Conservation (phyloP, 176 grass and related monocot species). For the Ensete glaucum region DNA sequence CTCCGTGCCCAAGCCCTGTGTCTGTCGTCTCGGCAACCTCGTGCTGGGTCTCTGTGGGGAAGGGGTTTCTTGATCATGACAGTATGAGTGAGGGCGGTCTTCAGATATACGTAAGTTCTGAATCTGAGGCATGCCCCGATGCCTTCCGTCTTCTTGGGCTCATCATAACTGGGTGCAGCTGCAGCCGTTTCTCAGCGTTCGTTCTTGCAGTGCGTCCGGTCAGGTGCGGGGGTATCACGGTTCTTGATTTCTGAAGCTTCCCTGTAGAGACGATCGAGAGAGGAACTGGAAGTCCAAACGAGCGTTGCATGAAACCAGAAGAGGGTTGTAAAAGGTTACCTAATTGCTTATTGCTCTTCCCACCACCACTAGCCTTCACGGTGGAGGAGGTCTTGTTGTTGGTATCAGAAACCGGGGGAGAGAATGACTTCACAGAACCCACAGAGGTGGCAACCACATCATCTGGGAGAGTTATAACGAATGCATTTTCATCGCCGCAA, state of each 20-base stretch:
- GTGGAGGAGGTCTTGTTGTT: slow-evolving; percentile 23
- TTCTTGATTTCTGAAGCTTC: slow-evolving; percentile 25
- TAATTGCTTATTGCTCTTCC: slow-evolving; percentile 33
- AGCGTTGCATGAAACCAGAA: too few species aligned
- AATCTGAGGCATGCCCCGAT: slow-evolving; percentile 46
- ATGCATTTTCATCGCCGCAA: slow-evolving; percentile 57
- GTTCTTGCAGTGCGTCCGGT: slow-evolving; percentile 21
- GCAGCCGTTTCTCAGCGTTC: slow-evolving; percentile 38
- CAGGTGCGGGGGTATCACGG: slow-evolving; percentile 1
- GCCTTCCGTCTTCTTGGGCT: slow-evolving; percentile 20
- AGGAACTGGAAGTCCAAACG: neutral
- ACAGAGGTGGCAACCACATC: slow-evolving; percentile 23
- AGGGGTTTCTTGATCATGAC: too few species aligned
- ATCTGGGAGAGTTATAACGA: slow-evolving; percentile 22
- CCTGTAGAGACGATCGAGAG: slow-evolving; percentile 10
- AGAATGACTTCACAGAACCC: slow-evolving; percentile 24
- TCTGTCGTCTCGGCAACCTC: too few species aligned
- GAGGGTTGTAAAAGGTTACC: slow-evolving; percentile 12
- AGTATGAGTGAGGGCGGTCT: neutral
- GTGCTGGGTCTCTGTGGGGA: too few species aligned
- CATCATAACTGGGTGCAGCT: neutral
- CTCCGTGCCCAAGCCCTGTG: too few species aligned
- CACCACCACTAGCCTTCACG: slow-evolving; percentile 18
- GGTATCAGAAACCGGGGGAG: slow-evolving; percentile 21
- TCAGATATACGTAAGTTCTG: slow-evolving; percentile 33